These are phyloP conservation scores for Trichosporon sp. DNA, from an alignment of 1,284 basidiomycete genomes.

Conservation along the genomic window DNA sequence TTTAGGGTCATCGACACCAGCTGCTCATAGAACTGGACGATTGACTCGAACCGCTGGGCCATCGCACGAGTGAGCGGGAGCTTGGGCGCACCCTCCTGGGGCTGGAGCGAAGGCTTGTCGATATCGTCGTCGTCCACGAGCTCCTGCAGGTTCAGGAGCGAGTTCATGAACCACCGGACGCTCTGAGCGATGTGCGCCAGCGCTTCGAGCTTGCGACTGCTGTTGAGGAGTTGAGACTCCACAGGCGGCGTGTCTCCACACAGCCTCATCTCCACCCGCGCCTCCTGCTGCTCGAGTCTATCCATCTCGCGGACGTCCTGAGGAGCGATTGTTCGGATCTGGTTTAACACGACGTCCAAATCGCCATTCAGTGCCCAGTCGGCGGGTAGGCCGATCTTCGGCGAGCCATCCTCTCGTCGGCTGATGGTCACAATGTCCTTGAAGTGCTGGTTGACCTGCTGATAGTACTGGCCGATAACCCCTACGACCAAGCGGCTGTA, in stretches of 20 bases:
- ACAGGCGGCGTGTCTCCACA: slow-evolving; percentile 54
- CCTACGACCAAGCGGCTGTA: slow-evolving; percentile 90
- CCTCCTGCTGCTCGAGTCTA: slow-evolving; percentile 61
- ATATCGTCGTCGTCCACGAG: slow-evolving; percentile 54
- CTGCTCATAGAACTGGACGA: slow-evolving; percentile 83
- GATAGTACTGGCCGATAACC: slow-evolving; percentile 96
- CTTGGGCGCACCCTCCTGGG: slow-evolving; percentile 55
- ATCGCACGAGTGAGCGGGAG: slow-evolving; percentile 80
- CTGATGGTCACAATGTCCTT: slow-evolving; percentile 48
- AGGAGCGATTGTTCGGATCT: slow-evolving; percentile 28
- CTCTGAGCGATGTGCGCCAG: slow-evolving; percentile 80
- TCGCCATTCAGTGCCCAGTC: slow-evolving; percentile 83
- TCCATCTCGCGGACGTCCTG: slow-evolving; percentile 10
- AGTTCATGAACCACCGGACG: slow-evolving; percentile 73
- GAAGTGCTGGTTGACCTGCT: slow-evolving; percentile 83
- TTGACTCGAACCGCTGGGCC: slow-evolving; percentile 79
- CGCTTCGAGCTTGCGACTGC: slow-evolving; percentile 68
- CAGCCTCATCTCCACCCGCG: slow-evolving; percentile 66
- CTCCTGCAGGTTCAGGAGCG: slow-evolving; percentile 63
- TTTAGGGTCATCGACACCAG: slow-evolving; percentile 80
- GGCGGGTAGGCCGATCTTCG: slow-evolving; percentile 57
- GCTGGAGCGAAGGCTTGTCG: slow-evolving; percentile 54
- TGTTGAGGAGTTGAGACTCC: slow-evolving; percentile 68
- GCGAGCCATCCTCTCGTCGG: background rate
- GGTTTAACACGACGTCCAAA: slow-evolving; percentile 65